These are phyloP conservation scores for Thielaviopsis euricoi DNA, from an alignment of 2,329 filamentous ascomycete genomes.

Conservation along the genomic window DNA sequence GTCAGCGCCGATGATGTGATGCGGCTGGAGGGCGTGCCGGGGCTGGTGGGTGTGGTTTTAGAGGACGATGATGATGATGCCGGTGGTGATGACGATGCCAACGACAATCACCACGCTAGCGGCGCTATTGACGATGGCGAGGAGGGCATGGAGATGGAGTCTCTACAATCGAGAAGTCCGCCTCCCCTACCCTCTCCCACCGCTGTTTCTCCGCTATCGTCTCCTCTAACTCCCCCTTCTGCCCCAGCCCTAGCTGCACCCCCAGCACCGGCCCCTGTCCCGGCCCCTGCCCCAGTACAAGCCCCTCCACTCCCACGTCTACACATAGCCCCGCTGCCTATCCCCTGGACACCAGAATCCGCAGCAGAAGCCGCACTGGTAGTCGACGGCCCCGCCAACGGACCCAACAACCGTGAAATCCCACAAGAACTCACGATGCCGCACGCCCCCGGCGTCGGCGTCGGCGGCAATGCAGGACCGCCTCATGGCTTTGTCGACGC, in stretches of 20 bases:
- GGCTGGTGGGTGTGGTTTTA: slow-evolving; percentile 4
- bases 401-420: slow-evolving; percentile 11
- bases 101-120: no score
- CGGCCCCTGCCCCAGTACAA: no score
- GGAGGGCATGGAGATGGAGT: background rate
- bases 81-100: background rate
- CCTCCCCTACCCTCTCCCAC: no score
- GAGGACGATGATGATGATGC: background rate
- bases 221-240: no score
- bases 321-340: background rate
- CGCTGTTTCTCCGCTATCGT: no score
- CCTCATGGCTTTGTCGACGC: background rate
- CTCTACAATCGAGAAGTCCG: no score
- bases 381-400: slow-evolving; percentile 9
- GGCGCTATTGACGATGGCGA: no score
- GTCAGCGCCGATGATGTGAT: slow-evolving; percentile 1
- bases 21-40: slow-evolving; percentile 1
- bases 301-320: background rate
- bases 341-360: slow-evolving; percentile 7
- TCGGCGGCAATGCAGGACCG: no score
- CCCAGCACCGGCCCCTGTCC: no score
- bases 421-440: slow-evolving; percentile 8
- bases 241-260: no score
- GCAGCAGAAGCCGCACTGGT: slow-evolving; percentile 10
- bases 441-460: background rate